A percentile compares a stretch with the other conserved stretches of the same genome.
phyloP scores from a whole-genome alignment of 768 basidiomycete genomes.

The Cytidiella melzeri region DNA sequence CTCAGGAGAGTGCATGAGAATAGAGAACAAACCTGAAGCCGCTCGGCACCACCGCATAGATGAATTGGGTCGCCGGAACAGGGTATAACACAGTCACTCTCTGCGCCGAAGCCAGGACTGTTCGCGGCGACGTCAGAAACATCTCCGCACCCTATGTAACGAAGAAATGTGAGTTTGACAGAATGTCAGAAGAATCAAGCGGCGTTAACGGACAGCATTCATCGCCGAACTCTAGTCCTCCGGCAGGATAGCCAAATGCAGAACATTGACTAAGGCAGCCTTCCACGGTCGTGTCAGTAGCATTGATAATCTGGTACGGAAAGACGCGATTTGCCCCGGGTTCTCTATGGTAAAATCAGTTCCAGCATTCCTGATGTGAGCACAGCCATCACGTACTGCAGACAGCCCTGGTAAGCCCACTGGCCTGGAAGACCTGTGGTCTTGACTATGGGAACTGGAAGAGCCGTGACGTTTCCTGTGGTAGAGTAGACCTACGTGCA shows the following conservation, averaged over 20 bases:
- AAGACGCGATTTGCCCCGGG: slow-evolving; percentile 39
- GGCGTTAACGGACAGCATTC: slow-evolving; percentile 59
- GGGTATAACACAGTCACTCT: slow-evolving; percentile 37
- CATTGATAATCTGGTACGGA: slow-evolving; percentile 53
- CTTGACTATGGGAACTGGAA: slow-evolving; percentile 54
- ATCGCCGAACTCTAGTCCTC: slow-evolving; percentile 62
- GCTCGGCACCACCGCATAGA: slow-evolving; percentile 55
- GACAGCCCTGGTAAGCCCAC: slow-evolving; percentile 63
- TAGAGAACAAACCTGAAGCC: slow-evolving; percentile 45
- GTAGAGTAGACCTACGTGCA: slow-evolving; percentile 46
- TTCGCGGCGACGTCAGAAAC: slow-evolving; percentile 40
- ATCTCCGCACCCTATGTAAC: slow-evolving; percentile 62
- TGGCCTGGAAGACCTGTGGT: slow-evolving; percentile 54
- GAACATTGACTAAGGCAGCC: slow-evolving; percentile 66
- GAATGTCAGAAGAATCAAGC: neutral
- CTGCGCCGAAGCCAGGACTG: slow-evolving; percentile 27
- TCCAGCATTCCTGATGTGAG: neutral
- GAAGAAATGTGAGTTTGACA: neutral
- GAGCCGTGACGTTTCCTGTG: slow-evolving; percentile 40
- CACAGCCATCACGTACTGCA: slow-evolving; percentile 35
- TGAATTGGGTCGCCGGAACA: slow-evolving; percentile 70
- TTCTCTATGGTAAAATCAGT: slow-evolving; percentile 36
- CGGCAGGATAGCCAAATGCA: slow-evolving; percentile 64
- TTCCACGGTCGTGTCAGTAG: slow-evolving; percentile 55
- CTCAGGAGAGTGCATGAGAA: neutral